Percentiles rank a stretch among this genome's conserved stretches.
These are phyloP conservation scores for Cercis canadensis DNA, from an alignment of 306 rosid species.

Conservation along the genomic window DNA sequence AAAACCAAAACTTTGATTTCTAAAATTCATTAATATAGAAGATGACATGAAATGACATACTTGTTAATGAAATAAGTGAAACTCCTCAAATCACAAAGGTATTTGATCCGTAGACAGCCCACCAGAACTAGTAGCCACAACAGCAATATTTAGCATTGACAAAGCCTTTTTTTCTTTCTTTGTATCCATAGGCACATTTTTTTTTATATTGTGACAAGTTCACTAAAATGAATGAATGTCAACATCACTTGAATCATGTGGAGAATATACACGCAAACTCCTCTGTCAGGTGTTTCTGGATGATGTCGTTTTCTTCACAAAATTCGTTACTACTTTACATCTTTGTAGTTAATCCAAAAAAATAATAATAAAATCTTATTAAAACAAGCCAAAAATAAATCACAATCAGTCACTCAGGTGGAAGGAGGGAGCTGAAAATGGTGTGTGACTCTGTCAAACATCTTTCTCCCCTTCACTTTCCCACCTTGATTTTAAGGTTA, in stretches of 20 bases:
- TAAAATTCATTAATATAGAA: too few relatives aligned
- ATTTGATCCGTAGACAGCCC: too few relatives aligned
- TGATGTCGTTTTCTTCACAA: conserved; percentile 44
- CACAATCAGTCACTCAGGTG: conserved; percentile 46
- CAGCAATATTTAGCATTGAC: too few relatives aligned
- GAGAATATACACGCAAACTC: conserved; percentile 42
- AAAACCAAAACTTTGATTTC: too few relatives aligned
- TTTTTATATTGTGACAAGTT: not conserved
- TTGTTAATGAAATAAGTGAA: not conserved
- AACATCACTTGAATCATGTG: conserved; percentile 30
- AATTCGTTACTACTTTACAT: conserved; percentile 69
- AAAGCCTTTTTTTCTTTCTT: too few relatives aligned
- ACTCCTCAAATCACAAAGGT: too few relatives aligned
- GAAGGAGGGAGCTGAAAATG: conserved; percentile 35
- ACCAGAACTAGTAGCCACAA: too few relatives aligned
- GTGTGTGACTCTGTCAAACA: conserved; percentile 25
- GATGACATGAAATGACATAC: too few relatives aligned
- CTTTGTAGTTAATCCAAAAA: conserved; percentile 46
- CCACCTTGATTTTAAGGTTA: conserved; percentile 74
- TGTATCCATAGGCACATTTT: not conserved
- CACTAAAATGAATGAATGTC: conserved; percentile 11
- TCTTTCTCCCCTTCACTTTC: conserved; percentile 63
- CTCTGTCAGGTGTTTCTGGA: conserved; percentile 48
- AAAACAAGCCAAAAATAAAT: conserved; percentile 46
- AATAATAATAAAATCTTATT: conserved; percentile 53